Percentiles rank a stretch among this genome's conserved stretches.
These are phyloP conservation scores for Dryas drummondii DNA, from an alignment of 306 rosid species.

Conservation along the genomic window DNA sequence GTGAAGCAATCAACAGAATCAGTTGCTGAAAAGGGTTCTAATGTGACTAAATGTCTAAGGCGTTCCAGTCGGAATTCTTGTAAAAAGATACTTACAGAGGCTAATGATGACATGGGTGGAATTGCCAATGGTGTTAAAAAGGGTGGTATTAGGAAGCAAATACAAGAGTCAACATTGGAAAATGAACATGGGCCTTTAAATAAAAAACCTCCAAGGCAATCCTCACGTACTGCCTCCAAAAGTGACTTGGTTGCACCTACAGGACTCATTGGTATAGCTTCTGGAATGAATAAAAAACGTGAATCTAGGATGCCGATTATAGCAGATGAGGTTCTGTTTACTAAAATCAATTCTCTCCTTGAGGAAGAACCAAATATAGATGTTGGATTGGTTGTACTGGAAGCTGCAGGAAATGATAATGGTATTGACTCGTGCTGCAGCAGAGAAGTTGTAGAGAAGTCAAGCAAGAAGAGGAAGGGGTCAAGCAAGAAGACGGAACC, in stretches of 20 bases:
- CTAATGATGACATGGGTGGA: conserved; percentile 5
- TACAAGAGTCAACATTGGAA: not conserved
- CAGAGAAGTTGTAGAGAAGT: conserved; percentile 8
- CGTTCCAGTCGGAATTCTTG: conserved; percentile 12
- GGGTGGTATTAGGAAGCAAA: not conserved
- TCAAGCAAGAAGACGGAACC: not conserved
- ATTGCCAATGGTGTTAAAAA: conserved; percentile 2
- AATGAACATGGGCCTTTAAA: not conserved
- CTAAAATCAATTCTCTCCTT: not conserved
- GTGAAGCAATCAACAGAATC: conserved; percentile 11
- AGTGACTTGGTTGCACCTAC: not conserved
- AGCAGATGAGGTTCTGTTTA: not conserved
- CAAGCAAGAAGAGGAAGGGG: conserved; percentile 10
- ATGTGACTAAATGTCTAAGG: not conserved
- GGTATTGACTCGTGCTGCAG: not conserved
- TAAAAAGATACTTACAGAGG: not conserved
- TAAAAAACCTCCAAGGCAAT: conserved; percentile 10
- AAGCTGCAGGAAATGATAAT: not conserved
- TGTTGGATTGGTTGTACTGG: not conserved
- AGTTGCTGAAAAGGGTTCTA: not conserved
- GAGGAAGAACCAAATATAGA: conserved; percentile 11
- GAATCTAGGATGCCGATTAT: not conserved
- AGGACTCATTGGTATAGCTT: not conserved
- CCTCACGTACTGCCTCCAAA: not conserved
- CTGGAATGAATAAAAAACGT: not conserved